Conservation (phyloP, 257 asterid species). For the Solanum raphanifolium region DNA sequence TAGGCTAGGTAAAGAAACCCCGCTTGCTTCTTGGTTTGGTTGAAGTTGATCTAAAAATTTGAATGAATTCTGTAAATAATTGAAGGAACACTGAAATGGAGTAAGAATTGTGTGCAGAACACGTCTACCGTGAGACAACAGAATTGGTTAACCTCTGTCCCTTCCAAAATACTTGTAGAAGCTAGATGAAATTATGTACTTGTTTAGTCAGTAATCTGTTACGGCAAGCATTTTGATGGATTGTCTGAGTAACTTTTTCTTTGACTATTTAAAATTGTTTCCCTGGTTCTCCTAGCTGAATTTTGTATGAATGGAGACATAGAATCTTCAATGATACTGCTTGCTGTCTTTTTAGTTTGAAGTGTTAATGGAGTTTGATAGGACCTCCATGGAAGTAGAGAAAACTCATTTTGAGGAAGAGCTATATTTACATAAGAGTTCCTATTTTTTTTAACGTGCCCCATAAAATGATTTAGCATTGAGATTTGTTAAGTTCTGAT, state of each 20-base stretch:
- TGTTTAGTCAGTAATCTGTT: neutral
- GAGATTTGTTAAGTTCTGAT: neutral
- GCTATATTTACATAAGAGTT: neutral
- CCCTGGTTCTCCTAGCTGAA: neutral
- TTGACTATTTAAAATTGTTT: neutral
- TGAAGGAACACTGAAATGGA: neutral
- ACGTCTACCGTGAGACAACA: neutral
- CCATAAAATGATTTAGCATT: neutral
- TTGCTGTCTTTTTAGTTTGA: neutral
- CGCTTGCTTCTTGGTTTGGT: neutral
- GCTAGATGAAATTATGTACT: neutral
- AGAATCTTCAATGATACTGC: neutral
- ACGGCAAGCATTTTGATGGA: neutral
- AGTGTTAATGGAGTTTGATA: neutral
- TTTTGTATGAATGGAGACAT: neutral
- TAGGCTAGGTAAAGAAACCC: neutral
- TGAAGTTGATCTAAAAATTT: neutral
- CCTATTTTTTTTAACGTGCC: neutral
- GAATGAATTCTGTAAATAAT: neutral
- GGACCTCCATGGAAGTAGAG: neutral
- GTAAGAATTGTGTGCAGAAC: neutral
- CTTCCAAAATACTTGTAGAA: neutral
- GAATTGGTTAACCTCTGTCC: neutral
- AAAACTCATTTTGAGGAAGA: neutral
- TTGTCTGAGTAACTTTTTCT: neutral